Percentiles rank a stretch among this genome's conserved stretches.
phyloP scores from a whole-genome alignment of 2,329 filamentous ascomycete species.

The Lachnellula cervina region DNA sequence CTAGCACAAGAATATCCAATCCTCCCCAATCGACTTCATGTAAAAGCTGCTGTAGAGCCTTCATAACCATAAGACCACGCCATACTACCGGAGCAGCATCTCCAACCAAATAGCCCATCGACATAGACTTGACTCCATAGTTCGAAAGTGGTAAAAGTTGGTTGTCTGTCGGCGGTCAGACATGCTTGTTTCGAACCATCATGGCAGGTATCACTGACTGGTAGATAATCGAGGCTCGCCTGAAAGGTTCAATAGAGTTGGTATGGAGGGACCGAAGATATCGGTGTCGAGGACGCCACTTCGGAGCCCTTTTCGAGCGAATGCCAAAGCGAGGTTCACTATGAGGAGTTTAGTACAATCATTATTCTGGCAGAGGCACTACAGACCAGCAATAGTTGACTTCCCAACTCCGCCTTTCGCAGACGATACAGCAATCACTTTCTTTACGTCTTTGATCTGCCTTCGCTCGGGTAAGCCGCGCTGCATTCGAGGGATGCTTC shows the following conservation, averaged over 20 bases:
- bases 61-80: constrained; percentile 97
- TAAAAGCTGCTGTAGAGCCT: constrained; percentile 89
- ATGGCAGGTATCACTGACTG: constrained; percentile 45
- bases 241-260: constrained; percentile 77
- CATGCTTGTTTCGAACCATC: constrained; percentile 1
- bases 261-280: constrained; percentile 93
- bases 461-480: constrained; percentile 76
- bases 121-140: constrained; percentile 97
- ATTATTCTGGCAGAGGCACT: not conserved
- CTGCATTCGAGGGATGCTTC: constrained; percentile 68
- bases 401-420: constrained; percentile 99
- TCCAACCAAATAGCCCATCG: constrained; percentile 88
- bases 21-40: constrained; percentile 94
- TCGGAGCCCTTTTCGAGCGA: constrained; percentile 75
- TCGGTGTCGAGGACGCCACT: constrained; percentile 91
- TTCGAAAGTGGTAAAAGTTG: constrained; percentile 83
- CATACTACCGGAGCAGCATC: constrained; percentile 83
- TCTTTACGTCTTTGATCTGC: constrained; percentile 77
- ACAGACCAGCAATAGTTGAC: constrained; percentile 77
- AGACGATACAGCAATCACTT: constrained; percentile 94
- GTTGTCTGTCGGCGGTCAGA: constrained; percentile 51
- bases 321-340: constrained; percentile 80
- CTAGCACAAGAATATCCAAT: constrained; percentile 82
- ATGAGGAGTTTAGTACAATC: constrained; percentile 22
- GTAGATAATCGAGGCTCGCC: constrained; percentile 72